These are phyloP conservation scores for Closterium sp. DNA, from an alignment of 139 green algal species.

Conservation along the genomic window DNA sequence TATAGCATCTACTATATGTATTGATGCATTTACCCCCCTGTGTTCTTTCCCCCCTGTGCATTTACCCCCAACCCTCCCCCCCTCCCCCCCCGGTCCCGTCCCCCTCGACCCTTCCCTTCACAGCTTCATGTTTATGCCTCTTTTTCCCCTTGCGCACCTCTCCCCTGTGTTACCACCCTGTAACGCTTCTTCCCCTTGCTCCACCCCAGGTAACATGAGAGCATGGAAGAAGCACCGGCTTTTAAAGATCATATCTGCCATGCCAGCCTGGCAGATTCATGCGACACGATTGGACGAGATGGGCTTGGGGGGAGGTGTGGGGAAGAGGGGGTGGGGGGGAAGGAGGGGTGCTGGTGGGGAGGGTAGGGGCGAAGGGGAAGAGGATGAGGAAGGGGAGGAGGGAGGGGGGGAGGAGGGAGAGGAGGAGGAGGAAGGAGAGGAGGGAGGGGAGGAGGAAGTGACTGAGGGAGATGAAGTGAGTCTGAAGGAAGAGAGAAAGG, in stretches of 20 bases:
- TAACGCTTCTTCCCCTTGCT: no score
- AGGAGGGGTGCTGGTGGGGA: background rate
- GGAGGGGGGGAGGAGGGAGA: background rate
- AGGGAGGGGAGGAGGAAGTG: background rate
- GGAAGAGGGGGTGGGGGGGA: background rate
- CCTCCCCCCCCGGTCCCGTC: no score
- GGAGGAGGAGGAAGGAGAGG: background rate
- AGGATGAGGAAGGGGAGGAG: background rate
- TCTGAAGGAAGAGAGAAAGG: background rate
- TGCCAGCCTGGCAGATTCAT: background rate
- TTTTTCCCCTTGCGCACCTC: no score
- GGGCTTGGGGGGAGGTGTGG: background rate
- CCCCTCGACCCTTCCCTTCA: no score
- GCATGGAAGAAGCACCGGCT: no score
- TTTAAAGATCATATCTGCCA: background rate
- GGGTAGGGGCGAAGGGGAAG: background rate
- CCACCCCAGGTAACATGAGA: no score
- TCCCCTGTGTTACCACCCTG: no score
- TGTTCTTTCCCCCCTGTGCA: no score
- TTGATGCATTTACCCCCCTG: no score
- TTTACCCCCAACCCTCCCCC: no score
- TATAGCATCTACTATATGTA: no score
- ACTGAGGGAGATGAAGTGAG: background rate
- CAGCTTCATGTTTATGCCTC: no score
- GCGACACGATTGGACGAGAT: background rate